phyloP scores from a whole-genome alignment of 495 filamentous ascomycete genomes.

The Penicillium arizonense region DNA sequence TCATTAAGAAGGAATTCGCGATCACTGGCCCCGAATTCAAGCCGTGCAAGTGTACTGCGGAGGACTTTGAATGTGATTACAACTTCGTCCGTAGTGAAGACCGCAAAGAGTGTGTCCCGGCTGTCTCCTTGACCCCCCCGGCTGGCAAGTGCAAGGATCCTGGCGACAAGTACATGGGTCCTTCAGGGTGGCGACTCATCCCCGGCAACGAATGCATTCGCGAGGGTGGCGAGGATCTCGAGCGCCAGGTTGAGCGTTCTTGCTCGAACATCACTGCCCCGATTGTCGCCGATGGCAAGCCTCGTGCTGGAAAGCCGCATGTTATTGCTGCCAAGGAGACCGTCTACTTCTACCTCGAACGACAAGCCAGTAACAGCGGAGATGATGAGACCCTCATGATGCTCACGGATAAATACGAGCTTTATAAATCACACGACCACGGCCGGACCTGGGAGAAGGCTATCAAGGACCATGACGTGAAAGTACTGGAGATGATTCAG shows the following conservation, averaged over 20 bases:
- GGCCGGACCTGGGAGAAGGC: constrained; percentile 77
- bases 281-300: constrained; percentile 58
- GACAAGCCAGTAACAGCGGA: constrained; percentile 59
- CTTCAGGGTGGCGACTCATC: constrained; percentile 88
- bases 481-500: constrained; percentile 66
- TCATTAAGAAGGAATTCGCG: constrained; percentile 81
- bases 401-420: constrained; percentile 60
- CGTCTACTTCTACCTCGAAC: constrained; percentile 82
- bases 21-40: constrained; percentile 63
- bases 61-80: constrained; percentile 94
- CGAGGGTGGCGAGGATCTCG: constrained; percentile 44
- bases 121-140: constrained; percentile 48
- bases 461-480: constrained; percentile 39
- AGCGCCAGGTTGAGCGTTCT: constrained; percentile 43
- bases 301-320: constrained; percentile 49
- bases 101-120: constrained; percentile 60
- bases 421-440: constrained; percentile 76
- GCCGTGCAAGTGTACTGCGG: constrained; percentile 73
- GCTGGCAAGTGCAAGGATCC: constrained; percentile 64
- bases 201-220: constrained; percentile 83
- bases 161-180: constrained; percentile 71
- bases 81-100: constrained; percentile 72
- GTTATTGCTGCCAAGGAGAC: constrained; percentile 55
- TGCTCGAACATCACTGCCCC: constrained; percentile 48
- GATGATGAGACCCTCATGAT: constrained; percentile 84